Conservation (phyloP, 371 early-diverging fungal genomes). For the Actinomucor elegans region DNA sequence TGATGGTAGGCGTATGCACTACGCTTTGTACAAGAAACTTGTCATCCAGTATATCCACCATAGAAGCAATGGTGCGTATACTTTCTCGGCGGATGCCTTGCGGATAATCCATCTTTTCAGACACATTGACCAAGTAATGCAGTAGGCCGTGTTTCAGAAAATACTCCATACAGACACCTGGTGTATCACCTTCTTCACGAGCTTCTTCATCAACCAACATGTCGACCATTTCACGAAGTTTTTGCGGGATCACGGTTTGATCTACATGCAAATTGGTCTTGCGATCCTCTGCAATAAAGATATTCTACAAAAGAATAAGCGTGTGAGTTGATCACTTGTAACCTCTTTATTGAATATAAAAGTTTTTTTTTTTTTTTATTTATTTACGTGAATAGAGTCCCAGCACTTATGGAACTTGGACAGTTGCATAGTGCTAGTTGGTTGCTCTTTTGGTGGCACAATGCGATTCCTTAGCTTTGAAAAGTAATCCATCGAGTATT, state of each 20-base stretch:
- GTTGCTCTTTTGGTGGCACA: slow-evolving; percentile 61
- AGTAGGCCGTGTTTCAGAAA: slow-evolving; percentile 83
- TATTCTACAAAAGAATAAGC: slow-evolving; percentile 58
- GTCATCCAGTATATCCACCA: slow-evolving; percentile 86
- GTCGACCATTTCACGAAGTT: slow-evolving; percentile 84
- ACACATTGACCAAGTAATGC: slow-evolving; percentile 74
- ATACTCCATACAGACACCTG: slow-evolving; percentile 92
- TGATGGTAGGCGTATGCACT: slow-evolving; percentile 85
- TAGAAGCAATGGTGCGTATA: slow-evolving; percentile 75
- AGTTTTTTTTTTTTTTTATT: too few relatives aligned
- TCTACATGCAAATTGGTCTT: slow-evolving; percentile 58
- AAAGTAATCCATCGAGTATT: slow-evolving; percentile 61
- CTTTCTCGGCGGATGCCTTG: slow-evolving; percentile 82
- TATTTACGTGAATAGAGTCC: slow-evolving; percentile 68
- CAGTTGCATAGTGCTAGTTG: slow-evolving; percentile 66
- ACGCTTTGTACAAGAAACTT: slow-evolving; percentile 88
- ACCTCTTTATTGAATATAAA: too few relatives aligned
- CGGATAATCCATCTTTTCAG: slow-evolving; percentile 80
- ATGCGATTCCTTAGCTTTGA: slow-evolving; percentile 65
- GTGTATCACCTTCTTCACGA: slow-evolving; percentile 65
- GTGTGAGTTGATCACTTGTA: too few relatives aligned
- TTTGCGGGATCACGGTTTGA: slow-evolving; percentile 79
- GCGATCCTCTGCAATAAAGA: slow-evolving; percentile 58
- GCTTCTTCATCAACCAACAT: slow-evolving; percentile 90
- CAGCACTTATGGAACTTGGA: slow-evolving; percentile 78